These are phyloP conservation scores for Capillidium heterosporum DNA, from an alignment of 371 early-diverging fungal genomes.

Conservation along the genomic window DNA sequence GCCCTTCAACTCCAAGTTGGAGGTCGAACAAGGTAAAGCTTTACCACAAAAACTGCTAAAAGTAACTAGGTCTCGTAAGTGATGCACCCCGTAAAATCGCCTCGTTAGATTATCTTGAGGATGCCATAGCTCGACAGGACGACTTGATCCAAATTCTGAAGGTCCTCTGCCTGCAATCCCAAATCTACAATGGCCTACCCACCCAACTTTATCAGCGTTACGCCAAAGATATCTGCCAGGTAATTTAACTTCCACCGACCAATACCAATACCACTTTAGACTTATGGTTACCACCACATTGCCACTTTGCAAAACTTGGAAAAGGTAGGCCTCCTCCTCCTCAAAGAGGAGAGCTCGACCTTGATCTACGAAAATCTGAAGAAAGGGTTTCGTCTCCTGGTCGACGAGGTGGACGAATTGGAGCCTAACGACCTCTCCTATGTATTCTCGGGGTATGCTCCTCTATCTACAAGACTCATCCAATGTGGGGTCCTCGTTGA, in stretches of 20 bases:
- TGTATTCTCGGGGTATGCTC: conserved; percentile 90
- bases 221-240: conserved; percentile 63
- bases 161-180: conserved; percentile 63
- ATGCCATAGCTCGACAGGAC: conserved; percentile 54
- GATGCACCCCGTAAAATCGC: conserved; percentile 35
- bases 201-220: conserved; percentile 59
- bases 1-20: conserved; percentile 60
- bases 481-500: conserved; percentile 35
- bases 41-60: not conserved
- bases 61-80: conserved; percentile 46
- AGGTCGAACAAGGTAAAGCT: conserved; percentile 67
- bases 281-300: conserved; percentile 81
- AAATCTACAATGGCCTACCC: conserved; percentile 64
- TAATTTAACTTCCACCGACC: conserved; percentile 8
- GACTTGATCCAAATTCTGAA: conserved; percentile 55
- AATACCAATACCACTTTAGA: conserved; percentile 17
- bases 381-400: conserved; percentile 54
- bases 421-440: conserved; percentile 77
- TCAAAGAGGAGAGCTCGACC: conserved; percentile 23
- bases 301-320: conserved; percentile 59
- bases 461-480: conserved; percentile 70
- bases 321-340: conserved; percentile 40
- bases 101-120: conserved; percentile 23
- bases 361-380: conserved; percentile 22
- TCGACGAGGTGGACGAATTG: conserved; percentile 71